These are phyloP conservation scores for Plantago elongata DNA, from an alignment of 257 asterid species.

Conservation along the genomic window DNA sequence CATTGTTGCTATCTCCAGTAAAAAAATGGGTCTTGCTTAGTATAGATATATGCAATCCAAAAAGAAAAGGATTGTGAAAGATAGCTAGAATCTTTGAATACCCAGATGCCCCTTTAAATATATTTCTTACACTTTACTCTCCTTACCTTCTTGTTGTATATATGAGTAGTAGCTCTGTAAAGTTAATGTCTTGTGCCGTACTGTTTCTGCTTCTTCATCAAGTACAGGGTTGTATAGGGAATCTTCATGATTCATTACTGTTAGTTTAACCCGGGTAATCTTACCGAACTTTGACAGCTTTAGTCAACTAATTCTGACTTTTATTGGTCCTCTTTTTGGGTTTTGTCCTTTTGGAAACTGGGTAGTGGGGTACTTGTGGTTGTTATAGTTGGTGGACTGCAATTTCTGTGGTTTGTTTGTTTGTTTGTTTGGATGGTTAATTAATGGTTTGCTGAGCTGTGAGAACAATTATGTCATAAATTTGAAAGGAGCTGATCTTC, in stretches of 20 bases:
- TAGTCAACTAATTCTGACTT: conserved; percentile 18
- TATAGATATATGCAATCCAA: conserved; percentile 19
- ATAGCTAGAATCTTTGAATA: conserved; percentile 33
- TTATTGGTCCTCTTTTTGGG: conserved; percentile 14
- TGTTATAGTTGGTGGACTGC: conserved; percentile 61
- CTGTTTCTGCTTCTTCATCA: conserved; percentile 19
- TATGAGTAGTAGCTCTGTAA: neutral
- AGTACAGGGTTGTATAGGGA: conserved; percentile 20
- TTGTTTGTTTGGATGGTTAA: conserved; percentile 14
- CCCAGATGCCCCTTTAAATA: conserved; percentile 27
- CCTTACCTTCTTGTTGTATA: neutral
- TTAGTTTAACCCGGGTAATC: conserved; percentile 25
- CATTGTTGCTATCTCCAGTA: neutral
- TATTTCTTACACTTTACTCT: conserved; percentile 21
- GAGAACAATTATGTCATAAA: conserved; percentile 28
- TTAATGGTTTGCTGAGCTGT: conserved; percentile 47
- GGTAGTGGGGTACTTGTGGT: conserved; percentile 41
- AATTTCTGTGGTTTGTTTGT: conserved; percentile 36
- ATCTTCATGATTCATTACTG: conserved; percentile 39
- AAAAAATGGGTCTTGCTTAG: conserved; percentile 18
- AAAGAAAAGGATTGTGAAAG: conserved; percentile 12
- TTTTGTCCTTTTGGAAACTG: conserved; percentile 28
- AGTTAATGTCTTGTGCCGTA: conserved; percentile 21
- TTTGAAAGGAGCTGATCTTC: conserved; percentile 27
- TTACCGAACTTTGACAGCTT: conserved; percentile 35